These are phyloP conservation scores for Clonostachys chloroleuca DNA, from an alignment of 2,329 filamentous ascomycete species.

Conservation along the genomic window DNA sequence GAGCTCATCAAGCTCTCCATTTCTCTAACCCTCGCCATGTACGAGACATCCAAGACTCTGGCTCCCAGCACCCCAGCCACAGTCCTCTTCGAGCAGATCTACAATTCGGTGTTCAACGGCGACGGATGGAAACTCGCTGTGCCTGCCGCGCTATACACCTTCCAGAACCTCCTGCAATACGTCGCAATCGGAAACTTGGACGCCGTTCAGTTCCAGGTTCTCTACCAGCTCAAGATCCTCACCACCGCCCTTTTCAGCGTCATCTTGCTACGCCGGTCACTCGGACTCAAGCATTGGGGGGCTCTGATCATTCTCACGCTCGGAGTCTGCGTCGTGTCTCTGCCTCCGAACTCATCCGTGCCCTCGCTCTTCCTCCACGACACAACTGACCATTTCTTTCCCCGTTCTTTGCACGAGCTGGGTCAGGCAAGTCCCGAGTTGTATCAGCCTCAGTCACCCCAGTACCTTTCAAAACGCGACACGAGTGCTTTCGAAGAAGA, in stretches of 20 bases:
- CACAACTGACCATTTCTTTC: slow-evolving; percentile 65
- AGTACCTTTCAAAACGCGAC: neutral
- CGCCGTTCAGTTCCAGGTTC: slow-evolving; percentile 87
- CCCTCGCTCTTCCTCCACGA: slow-evolving; percentile 59
- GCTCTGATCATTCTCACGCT: slow-evolving; percentile 73
- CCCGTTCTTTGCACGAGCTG: slow-evolving; percentile 73
- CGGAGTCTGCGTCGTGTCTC: slow-evolving; percentile 80
- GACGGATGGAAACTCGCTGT: slow-evolving; percentile 95
- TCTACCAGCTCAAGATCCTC: slow-evolving; percentile 92
- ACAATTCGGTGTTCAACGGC: slow-evolving; percentile 75
- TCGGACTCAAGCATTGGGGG: slow-evolving; percentile 74
- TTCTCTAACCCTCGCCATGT: slow-evolving; percentile 80
- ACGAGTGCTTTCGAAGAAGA: too few relatives aligned
- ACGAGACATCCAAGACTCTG: slow-evolving; percentile 76
- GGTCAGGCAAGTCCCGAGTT: slow-evolving; percentile 41
- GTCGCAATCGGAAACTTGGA: slow-evolving; percentile 87
- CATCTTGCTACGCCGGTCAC: slow-evolving; percentile 63
- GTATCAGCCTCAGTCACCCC: slow-evolving; percentile 1
- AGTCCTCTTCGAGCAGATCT: slow-evolving; percentile 75
- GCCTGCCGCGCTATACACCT: slow-evolving; percentile 80
- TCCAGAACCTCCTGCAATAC: slow-evolving; percentile 94
- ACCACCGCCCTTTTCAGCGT: slow-evolving; percentile 87
- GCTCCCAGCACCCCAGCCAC: slow-evolving; percentile 77
- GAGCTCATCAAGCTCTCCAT: slow-evolving; percentile 88
- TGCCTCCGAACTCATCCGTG: neutral